phyloP scores from a whole-genome alignment of 257 asterid species.

The Haberlea rhodopensis region DNA sequence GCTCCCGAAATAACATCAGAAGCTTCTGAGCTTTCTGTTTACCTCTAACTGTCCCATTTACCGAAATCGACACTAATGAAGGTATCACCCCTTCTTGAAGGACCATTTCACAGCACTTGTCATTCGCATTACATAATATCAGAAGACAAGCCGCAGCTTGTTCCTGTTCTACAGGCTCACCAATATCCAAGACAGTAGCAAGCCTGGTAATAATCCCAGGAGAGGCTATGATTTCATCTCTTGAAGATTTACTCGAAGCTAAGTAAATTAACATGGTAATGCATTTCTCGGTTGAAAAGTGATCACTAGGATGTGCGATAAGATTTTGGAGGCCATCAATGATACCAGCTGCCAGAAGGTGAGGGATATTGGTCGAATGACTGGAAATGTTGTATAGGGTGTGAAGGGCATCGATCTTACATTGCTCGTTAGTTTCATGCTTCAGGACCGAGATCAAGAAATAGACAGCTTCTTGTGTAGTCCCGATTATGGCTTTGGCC shows the following conservation, averaged over 20 bases:
- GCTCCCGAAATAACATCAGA: slow-evolving; percentile 87
- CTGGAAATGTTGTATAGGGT: slow-evolving; percentile 82
- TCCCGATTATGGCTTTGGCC: slow-evolving; percentile 78
- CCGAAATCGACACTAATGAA: slow-evolving; percentile 81
- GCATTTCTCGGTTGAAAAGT: slow-evolving; percentile 74
- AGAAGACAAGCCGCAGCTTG: slow-evolving; percentile 88
- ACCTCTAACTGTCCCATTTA: slow-evolving; percentile 85
- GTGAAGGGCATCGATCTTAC: slow-evolving; percentile 85
- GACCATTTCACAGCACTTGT: slow-evolving; percentile 83
- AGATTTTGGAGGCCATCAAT: slow-evolving; percentile 61
- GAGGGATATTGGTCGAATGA: slow-evolving; percentile 60
- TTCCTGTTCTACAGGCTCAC: slow-evolving; percentile 85
- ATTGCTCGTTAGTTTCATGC: slow-evolving; percentile 48
- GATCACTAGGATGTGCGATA: slow-evolving; percentile 48
- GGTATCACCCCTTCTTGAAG: slow-evolving; percentile 98
- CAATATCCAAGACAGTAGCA: slow-evolving; percentile 60
- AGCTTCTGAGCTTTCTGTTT: slow-evolving; percentile 98
- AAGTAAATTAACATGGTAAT: slow-evolving; percentile 72
- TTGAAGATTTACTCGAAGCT: slow-evolving; percentile 59
- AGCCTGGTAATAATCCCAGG: slow-evolving; percentile 61
- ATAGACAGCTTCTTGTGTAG: slow-evolving; percentile 59
- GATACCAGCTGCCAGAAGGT: slow-evolving; percentile 72
- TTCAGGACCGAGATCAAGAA: slow-evolving; percentile 71
- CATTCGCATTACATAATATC: slow-evolving; percentile 67
- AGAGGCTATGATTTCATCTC: slow-evolving; percentile 51